These are phyloP conservation scores for Cladosporium cucumerinum DNA, from an alignment of 2,329 filamentous ascomycete genomes.

Conservation along the genomic window DNA sequence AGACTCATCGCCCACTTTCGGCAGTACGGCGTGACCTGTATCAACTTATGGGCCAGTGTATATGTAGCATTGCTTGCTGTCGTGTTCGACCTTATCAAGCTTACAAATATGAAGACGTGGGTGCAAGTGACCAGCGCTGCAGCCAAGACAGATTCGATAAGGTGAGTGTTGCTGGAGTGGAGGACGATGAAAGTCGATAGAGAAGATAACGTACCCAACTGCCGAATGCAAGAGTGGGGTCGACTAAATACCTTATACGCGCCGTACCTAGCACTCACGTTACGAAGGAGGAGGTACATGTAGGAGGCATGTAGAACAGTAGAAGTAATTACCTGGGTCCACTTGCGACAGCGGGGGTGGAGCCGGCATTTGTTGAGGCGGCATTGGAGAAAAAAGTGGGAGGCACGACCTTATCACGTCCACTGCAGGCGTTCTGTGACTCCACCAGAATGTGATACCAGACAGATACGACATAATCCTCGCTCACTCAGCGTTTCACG, in stretches of 20 bases:
- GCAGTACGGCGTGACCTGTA: background rate
- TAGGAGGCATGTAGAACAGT: too few species aligned
- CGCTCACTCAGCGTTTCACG: background rate
- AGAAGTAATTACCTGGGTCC: background rate
- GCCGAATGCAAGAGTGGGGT: too few species aligned
- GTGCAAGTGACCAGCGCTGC: background rate
- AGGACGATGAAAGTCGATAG: background rate
- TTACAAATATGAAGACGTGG: background rate
- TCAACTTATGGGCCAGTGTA: background rate
- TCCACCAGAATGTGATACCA: background rate
- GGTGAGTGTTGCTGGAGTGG: background rate
- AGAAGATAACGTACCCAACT: too few species aligned
- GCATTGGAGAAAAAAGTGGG: background rate
- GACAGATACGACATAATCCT: background rate
- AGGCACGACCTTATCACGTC: conserved; percentile 3
- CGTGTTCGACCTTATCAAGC: background rate
- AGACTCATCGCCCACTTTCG: background rate
- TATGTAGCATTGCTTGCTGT: background rate
- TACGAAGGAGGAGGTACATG: too few species aligned
- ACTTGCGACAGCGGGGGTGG: conserved; percentile 6
- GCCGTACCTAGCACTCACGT: too few species aligned
- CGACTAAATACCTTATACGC: too few species aligned
- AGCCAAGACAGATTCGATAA: background rate
- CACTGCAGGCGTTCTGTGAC: background rate
- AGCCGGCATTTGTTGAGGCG: background rate